Evolutionary conservation across 2,329 filamentous ascomycete genomes (phyloP).

Genomic region (Aspergillus alliaceus): DNA sequence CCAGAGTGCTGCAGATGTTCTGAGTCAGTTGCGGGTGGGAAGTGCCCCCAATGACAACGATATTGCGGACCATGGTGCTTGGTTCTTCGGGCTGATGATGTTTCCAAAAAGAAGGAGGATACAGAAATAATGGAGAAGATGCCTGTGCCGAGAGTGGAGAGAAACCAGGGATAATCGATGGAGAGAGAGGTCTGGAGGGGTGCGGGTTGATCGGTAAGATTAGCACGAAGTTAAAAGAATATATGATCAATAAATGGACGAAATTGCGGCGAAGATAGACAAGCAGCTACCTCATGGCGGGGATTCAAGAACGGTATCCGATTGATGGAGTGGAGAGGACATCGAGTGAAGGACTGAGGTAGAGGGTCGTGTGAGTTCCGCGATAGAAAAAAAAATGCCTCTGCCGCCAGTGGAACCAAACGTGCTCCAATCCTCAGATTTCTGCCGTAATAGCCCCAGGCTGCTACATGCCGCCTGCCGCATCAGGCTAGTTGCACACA

Average conservation of each 20-base stretch:
- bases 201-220: constrained; percentile 20
- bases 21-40: constrained; percentile 88
- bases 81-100: constrained; percentile 10
- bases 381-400: constrained; percentile 36
- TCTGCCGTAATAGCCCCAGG: constrained; percentile 27
- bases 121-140: constrained; percentile 14
- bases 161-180: constrained; percentile 25
- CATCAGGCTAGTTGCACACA: constrained; percentile 28
- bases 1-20: constrained; percentile 82
- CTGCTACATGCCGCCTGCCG: constrained; percentile 8
- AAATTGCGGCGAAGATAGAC: constrained; percentile 17
- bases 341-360: constrained; percentile 22
- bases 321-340: constrained; percentile 22
- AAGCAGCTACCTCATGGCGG: constrained; percentile 37
- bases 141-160: constrained; percentile 23
- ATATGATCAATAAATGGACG: constrained; percentile 1
- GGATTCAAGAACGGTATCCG: constrained; percentile 22
- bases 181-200: constrained; percentile 31
- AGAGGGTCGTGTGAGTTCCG: constrained; percentile 35
- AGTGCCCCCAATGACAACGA: constrained; percentile 88
- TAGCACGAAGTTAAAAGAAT: constrained; percentile 14
- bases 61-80: constrained; percentile 80
- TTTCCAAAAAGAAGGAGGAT: constrained; percentile 15
- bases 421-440: constrained; percentile 26
- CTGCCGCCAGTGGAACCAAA: constrained; percentile 35